Evolutionary conservation across 768 basidiomycete genomes (phyloP).

Genomic region (Pleurotus salmoneostramineus): DNA sequence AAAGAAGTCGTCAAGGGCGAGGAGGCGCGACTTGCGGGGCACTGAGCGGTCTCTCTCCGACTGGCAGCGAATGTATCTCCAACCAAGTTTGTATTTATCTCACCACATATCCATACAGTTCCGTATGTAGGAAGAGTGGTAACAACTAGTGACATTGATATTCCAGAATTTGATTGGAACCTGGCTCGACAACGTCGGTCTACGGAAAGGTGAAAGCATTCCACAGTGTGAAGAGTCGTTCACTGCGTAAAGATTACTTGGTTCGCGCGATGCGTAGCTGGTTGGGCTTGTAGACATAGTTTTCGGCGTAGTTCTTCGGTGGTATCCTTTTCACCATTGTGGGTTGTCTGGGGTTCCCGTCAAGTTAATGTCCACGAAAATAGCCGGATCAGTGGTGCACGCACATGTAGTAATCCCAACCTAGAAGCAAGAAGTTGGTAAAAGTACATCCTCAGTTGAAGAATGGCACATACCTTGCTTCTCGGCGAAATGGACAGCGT

Average conservation of each 20-base stretch:
- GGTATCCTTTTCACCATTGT: slow-evolving; percentile 63
- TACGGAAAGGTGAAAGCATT: too few relatives aligned
- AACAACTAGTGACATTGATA: too few relatives aligned
- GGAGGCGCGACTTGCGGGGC: neutral
- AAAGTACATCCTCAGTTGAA: slow-evolving; percentile 4
- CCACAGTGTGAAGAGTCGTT: too few relatives aligned
- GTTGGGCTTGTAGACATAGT: slow-evolving; percentile 78
- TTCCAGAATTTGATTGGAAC: too few relatives aligned
- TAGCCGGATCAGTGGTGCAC: slow-evolving; percentile 23
- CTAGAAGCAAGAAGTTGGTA: slow-evolving; percentile 32
- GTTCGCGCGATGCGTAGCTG: slow-evolving; percentile 84
- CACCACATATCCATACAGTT: too few relatives aligned
- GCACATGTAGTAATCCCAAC: slow-evolving; percentile 92
- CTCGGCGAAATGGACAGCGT: slow-evolving; percentile 93
- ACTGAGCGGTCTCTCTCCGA: neutral
- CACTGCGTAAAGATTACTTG: slow-evolving; percentile 58
- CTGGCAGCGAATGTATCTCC: too few relatives aligned
- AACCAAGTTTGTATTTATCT: too few relatives aligned
- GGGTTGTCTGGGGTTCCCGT: slow-evolving; percentile 41
- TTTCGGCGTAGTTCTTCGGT: slow-evolving; percentile 89
- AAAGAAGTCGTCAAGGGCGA: neutral
- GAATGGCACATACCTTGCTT: slow-evolving; percentile 71
- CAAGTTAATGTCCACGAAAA: slow-evolving; percentile 6
- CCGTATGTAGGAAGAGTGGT: too few relatives aligned
- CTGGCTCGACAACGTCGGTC: too few relatives aligned